Evolutionary conservation across 2,329 filamentous ascomycete genomes (phyloP).

Genomic region (Trichoderma aggressivum): DNA sequence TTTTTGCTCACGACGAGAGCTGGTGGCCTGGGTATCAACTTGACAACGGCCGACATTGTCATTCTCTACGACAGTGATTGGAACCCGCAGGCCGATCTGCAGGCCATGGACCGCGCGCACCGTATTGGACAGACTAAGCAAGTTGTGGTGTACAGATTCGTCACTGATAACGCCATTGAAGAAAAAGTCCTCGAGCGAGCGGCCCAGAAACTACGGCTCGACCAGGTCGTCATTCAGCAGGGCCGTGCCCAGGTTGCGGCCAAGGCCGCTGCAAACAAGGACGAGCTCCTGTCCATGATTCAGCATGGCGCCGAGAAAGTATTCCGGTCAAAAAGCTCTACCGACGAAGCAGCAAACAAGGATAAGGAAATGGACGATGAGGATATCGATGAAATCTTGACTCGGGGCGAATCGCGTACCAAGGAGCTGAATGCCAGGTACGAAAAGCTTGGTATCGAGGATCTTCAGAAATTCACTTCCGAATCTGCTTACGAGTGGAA

Average conservation of each 20-base stretch:
- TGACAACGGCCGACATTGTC: constrained; percentile 93
- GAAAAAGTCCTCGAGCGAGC: constrained; percentile 97
- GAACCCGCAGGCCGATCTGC: constrained; percentile 97
- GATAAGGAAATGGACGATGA: constrained; percentile 70
- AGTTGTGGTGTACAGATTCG: constrained; percentile 92
- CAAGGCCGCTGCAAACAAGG: constrained; percentile 91
- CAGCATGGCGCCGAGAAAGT: constrained; percentile 97
- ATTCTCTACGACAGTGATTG: constrained; percentile 97
- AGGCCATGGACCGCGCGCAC: constrained; percentile 98
- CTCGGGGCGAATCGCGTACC: constrained; percentile 82
- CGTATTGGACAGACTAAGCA: constrained; percentile 99
- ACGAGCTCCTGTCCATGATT: constrained; percentile 96
- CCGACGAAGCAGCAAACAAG: constrained; percentile 57
- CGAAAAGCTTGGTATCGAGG: constrained; percentile 93
- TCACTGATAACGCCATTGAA: constrained; percentile 97
- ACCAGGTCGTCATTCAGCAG: constrained; percentile 97
- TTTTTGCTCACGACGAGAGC: constrained; percentile 94
- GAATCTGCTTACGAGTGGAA: constrained; percentile 99
- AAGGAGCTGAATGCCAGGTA: constrained; percentile 90
- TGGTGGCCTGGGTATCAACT: constrained; percentile 92
- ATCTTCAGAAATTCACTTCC: constrained; percentile 94
- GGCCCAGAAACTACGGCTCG: constrained; percentile 91
- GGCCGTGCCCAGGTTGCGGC: constrained; percentile 86
- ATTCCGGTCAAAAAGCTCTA: constrained; percentile 70
- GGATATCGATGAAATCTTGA: constrained; percentile 85